Percentiles rank a stretch among this genome's conserved stretches.
Evolutionary conservation across 345 rosid species (phyloP).

Genomic region (Capsella bursapastoris): DNA sequence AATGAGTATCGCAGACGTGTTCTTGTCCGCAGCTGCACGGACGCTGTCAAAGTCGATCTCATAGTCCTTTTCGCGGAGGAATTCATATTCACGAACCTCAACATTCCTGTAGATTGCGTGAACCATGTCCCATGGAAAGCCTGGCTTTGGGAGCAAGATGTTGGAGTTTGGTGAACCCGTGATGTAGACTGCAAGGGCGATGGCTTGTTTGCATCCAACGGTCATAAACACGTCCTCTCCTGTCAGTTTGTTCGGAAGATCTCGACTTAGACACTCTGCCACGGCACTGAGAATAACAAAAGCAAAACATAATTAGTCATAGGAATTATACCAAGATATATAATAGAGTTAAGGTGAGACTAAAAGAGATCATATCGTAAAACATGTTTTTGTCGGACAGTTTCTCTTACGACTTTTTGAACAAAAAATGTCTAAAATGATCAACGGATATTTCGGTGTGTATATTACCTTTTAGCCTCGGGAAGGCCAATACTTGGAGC

Average conservation of each 20-base stretch:
- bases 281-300: slow-evolving; percentile 44
- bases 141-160: slow-evolving; percentile 43
- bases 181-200: slow-evolving; percentile 48
- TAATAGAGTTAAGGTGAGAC: neutral
- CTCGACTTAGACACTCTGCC: slow-evolving; percentile 51
- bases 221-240: slow-evolving; percentile 59
- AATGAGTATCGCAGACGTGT: slow-evolving; percentile 58
- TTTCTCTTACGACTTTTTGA: neutral
- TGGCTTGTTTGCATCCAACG: slow-evolving; percentile 58
- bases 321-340: too few species aligned
- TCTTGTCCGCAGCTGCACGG: slow-evolving; percentile 51
- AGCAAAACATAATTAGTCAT: neutral
- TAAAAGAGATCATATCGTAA: neutral
- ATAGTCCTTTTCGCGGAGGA: slow-evolving; percentile 52
- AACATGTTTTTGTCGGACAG: neutral
- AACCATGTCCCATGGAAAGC: slow-evolving; percentile 50
- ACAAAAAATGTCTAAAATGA: neutral
- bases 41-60: slow-evolving; percentile 59
- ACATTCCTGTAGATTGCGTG: slow-evolving; percentile 30
- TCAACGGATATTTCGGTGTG: neutral
- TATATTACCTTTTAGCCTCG: slow-evolving; percentile 53
- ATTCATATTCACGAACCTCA: slow-evolving; percentile 54
- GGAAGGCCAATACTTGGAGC: slow-evolving; percentile 50
- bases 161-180: slow-evolving; percentile 56
- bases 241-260: slow-evolving; percentile 51